Conservation (phyloP, 78 protist genomes). For the Trichosphaerium sp. region DNA sequence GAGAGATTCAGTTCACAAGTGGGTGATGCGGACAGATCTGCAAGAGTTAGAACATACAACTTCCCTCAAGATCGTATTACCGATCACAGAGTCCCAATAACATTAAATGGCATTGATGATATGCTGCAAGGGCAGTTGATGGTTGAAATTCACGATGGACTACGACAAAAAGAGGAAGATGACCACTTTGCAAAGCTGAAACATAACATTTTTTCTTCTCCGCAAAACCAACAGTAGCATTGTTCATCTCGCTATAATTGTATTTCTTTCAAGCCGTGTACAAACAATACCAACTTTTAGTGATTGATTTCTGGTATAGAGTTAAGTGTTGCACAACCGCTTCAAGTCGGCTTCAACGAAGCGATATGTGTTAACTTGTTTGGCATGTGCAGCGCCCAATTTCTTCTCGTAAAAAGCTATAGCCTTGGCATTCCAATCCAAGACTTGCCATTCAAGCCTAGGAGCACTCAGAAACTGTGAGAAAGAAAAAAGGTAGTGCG, state of each 20-base stretch:
- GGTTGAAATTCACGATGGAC: conserved; percentile 25
- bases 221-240: too few relatives aligned
- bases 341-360: conserved; percentile 13
- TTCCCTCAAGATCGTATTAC: conserved; percentile 79
- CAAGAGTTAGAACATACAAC: conserved; percentile 72
- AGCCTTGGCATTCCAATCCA: conserved; percentile 26
- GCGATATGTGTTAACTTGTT: conserved; percentile 23
- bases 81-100: conserved; percentile 66
- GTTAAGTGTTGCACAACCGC: too few relatives aligned
- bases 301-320: too few relatives aligned
- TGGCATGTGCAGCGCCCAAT: conserved; percentile 14
- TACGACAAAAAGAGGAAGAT: too few relatives aligned
- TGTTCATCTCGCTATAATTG: too few relatives aligned
- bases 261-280: too few relatives aligned
- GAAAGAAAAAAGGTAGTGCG: too few relatives aligned
- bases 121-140: conserved; percentile 23
- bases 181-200: too few relatives aligned
- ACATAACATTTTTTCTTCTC: too few relatives aligned
- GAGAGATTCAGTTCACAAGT: conserved; percentile 19
- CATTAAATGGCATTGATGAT: conserved; percentile 5
- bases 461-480: too few relatives aligned
- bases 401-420: conserved; percentile 15
- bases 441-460: conserved; percentile 31
- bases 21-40: conserved; percentile 49
- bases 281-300: too few relatives aligned